Evolutionary conservation across 495 filamentous ascomycete genomes (phyloP).

Genomic region (Parmelia sp.): DNA sequence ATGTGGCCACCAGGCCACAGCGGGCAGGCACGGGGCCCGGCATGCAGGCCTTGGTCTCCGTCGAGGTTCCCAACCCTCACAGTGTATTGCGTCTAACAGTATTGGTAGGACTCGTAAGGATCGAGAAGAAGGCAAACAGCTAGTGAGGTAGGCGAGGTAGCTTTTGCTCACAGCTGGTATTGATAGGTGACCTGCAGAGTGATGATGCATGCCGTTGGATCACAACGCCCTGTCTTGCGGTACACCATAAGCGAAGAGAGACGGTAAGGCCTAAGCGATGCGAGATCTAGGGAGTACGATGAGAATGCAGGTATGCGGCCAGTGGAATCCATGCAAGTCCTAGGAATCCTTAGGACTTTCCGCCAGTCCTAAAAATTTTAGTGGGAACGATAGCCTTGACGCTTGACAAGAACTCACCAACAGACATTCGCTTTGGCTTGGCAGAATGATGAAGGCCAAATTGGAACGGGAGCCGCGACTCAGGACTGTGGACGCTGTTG

Average conservation of each 20-base stretch:
- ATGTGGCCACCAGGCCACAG: background rate
- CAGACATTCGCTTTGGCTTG: background rate
- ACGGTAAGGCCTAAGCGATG: background rate
- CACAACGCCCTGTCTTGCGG: background rate
- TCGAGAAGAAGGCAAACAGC: background rate
- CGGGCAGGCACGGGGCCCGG: background rate
- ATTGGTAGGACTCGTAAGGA: background rate
- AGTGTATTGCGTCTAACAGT: background rate
- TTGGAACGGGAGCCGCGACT: background rate
- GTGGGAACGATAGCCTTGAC: background rate
- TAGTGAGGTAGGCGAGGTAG: background rate
- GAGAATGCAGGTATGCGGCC: background rate
- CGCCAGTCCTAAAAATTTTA: background rate
- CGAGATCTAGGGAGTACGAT: background rate
- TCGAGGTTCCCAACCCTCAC: background rate
- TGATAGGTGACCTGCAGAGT: background rate
- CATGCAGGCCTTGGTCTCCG: background rate
- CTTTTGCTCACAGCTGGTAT: background rate
- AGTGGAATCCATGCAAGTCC: background rate
- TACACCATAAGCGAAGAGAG: background rate
- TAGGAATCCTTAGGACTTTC: background rate
- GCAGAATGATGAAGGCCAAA: background rate
- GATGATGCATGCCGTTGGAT: background rate
- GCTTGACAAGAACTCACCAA: background rate
- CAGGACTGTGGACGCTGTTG: background rate